Percentiles rank a stretch among this genome's conserved stretches.
These are phyloP conservation scores for Umbelopsis sp. DNA, from an alignment of 192 early-diverging fungal genomes.

Conservation along the genomic window DNA sequence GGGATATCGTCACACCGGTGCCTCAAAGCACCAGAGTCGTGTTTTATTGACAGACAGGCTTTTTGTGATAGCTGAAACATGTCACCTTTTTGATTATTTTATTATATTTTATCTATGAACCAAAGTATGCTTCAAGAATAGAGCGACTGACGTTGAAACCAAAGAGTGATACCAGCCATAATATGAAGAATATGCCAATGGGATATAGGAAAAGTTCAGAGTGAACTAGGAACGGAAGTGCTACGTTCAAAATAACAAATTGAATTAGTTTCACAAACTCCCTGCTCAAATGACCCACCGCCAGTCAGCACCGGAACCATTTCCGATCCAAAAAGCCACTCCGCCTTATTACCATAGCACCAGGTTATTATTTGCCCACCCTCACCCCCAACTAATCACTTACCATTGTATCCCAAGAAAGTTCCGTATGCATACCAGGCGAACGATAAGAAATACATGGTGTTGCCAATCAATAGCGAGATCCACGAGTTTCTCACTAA, in stretches of 20 bases:
- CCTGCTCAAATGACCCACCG: slow-evolving; percentile 16
- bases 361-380: neutral
- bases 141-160: slow-evolving; percentile 80
- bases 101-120: slow-evolving; percentile 24
- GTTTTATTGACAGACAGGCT: slow-evolving; percentile 1
- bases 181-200: slow-evolving; percentile 64
- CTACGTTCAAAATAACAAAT: slow-evolving; percentile 47
- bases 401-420: slow-evolving; percentile 92
- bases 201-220: slow-evolving; percentile 90
- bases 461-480: slow-evolving; percentile 83
- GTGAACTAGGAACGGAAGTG: slow-evolving; percentile 90
- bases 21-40: neutral
- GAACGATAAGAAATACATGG: slow-evolving; percentile 81
- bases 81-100: neutral
- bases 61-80: neutral
- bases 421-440: slow-evolving; percentile 88
- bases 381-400: slow-evolving; percentile 21
- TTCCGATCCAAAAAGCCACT: slow-evolving; percentile 16
- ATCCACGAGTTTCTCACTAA: slow-evolving; percentile 81
- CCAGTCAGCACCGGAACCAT: slow-evolving; percentile 10
- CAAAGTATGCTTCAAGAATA: slow-evolving; percentile 80
- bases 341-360: slow-evolving; percentile 3
- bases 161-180: slow-evolving; percentile 67
- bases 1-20: slow-evolving; percentile 15
- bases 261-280: slow-evolving; percentile 24